Conservation (phyloP, 345 rosid species). For the Litchi chinensis region DNA sequence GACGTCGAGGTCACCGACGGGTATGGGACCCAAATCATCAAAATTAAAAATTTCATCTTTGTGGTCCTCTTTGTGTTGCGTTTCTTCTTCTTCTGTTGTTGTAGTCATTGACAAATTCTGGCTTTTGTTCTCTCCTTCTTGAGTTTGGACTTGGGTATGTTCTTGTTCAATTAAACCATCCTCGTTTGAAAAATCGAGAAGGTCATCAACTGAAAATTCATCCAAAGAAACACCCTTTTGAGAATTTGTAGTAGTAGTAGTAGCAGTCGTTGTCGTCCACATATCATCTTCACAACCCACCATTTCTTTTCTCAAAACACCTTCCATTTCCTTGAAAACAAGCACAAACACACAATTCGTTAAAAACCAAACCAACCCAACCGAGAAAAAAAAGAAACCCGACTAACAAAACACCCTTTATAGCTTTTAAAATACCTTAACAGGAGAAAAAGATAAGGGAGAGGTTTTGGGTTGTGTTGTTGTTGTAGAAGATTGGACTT, state of each 20-base stretch:
- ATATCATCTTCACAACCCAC: slow-evolving; percentile 48
- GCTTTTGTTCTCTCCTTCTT: slow-evolving; percentile 22
- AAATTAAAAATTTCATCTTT: slow-evolving; percentile 21
- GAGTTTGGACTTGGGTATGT: not conserved
- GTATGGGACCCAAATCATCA: slow-evolving; percentile 46
- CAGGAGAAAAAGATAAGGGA: slow-evolving; percentile 1
- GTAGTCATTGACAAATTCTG: slow-evolving; percentile 18
- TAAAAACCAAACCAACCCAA: slow-evolving; percentile 5
- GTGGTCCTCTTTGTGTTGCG: slow-evolving; percentile 13
- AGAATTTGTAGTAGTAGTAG: slow-evolving; percentile 5
- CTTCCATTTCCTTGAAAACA: slow-evolving; percentile 50
- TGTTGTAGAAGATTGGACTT: slow-evolving; percentile 25
- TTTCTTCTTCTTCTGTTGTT: slow-evolving; percentile 13
- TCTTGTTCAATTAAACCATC: slow-evolving; percentile 44
- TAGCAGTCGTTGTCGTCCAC: slow-evolving; percentile 23
- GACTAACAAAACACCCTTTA: too few relatives aligned
- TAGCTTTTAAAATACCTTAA: slow-evolving; percentile 30
- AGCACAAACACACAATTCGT: slow-evolving; percentile 18
- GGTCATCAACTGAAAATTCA: slow-evolving; percentile 74
- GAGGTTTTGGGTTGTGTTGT: slow-evolving; percentile 8
- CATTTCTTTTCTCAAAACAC: slow-evolving; percentile 61
- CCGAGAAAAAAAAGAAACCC: slow-evolving; percentile 11
- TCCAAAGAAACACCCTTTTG: slow-evolving; percentile 50
- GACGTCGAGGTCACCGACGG: slow-evolving; percentile 56
- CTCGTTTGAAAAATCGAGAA: slow-evolving; percentile 79